These are phyloP conservation scores for Botryotinia narcissicola DNA, from an alignment of 2,329 filamentous ascomycete species.

Conservation along the genomic window DNA sequence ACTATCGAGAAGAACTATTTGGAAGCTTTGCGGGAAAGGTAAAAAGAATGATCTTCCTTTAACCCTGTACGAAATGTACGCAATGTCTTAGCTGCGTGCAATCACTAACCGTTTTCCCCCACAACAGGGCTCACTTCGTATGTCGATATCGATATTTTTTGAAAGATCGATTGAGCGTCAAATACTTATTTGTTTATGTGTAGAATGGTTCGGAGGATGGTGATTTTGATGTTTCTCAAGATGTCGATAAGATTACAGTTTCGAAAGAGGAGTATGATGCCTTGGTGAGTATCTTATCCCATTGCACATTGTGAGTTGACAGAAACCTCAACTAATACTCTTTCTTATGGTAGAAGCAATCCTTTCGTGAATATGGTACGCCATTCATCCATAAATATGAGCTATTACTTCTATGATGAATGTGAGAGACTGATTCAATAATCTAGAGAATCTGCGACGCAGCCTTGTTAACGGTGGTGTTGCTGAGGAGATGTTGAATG, in stretches of 20 bases:
- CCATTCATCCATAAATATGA: neutral
- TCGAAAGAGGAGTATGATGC: conserved; percentile 59
- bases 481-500: conserved; percentile 45
- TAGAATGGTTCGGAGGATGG: conserved; percentile 42
- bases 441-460: conserved; percentile 42
- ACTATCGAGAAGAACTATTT: conserved; percentile 61
- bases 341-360: conserved; percentile 30
- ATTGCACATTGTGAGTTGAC: conserved; percentile 1
- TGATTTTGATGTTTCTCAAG: conserved; percentile 39
- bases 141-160: conserved; percentile 28
- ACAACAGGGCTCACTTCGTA: conserved; percentile 49
- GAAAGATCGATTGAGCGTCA: neutral
- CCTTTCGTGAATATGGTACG: conserved; percentile 55
- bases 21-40: conserved; percentile 61
- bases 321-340: conserved; percentile 16
- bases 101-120: conserved; percentile 15
- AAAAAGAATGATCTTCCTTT: conserved; percentile 33
- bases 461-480: conserved; percentile 52
- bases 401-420: neutral
- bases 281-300: conserved; percentile 45
- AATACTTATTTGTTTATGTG: conserved; percentile 17
- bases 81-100: conserved; percentile 16
- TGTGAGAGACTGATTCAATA: conserved; percentile 22
- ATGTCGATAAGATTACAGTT: conserved; percentile 50
- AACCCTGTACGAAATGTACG: neutral